These are phyloP conservation scores for Chaetomiaceae sp. DNA, from an alignment of 2,329 filamentous ascomycete genomes.

Conservation along the genomic window DNA sequence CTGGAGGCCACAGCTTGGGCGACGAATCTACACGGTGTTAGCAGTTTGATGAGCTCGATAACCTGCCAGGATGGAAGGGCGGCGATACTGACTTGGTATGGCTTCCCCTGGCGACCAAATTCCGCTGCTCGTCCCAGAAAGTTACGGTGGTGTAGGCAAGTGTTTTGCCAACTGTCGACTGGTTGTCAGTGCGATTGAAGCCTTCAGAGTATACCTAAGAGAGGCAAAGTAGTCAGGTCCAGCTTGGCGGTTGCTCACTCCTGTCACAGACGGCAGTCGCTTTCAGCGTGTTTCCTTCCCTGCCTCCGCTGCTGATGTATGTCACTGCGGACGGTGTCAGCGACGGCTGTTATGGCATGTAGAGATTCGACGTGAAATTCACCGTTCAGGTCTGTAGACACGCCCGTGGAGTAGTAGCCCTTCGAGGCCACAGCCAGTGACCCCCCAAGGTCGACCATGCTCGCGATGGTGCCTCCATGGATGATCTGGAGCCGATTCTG, in stretches of 20 bases:
- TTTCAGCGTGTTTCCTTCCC: slow-evolving; percentile 49
- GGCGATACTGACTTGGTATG: slow-evolving; percentile 62
- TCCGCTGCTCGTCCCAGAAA: slow-evolving; percentile 53
- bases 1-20: slow-evolving; percentile 1
- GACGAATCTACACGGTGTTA: slow-evolving; percentile 12
- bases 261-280: slow-evolving; percentile 56
- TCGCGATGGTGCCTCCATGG: slow-evolving; percentile 73
- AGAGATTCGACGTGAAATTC: slow-evolving; percentile 4
- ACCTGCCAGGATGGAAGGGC: no score
- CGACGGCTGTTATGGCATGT: not conserved
- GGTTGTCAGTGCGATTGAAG: not conserved
- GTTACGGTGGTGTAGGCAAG: slow-evolving; percentile 55
- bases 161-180: slow-evolving; percentile 51
- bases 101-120: slow-evolving; percentile 56
- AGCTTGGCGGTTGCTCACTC: slow-evolving; percentile 42
- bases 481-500: slow-evolving; percentile 72
- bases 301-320: slow-evolving; percentile 54
- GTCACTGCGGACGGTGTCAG: slow-evolving; percentile 42
- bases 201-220: not conserved
- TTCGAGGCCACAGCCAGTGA: slow-evolving; percentile 60
- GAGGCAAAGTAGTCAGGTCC: no score
- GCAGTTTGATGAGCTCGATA: not conserved
- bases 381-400: slow-evolving; percentile 61
- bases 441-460: slow-evolving; percentile 62
- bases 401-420: slow-evolving; percentile 56